Percentiles rank a stretch among this genome's conserved stretches.
These are phyloP conservation scores for Hemerocallis citrina DNA, from an alignment of 106 monocot species.

Conservation along the genomic window DNA sequence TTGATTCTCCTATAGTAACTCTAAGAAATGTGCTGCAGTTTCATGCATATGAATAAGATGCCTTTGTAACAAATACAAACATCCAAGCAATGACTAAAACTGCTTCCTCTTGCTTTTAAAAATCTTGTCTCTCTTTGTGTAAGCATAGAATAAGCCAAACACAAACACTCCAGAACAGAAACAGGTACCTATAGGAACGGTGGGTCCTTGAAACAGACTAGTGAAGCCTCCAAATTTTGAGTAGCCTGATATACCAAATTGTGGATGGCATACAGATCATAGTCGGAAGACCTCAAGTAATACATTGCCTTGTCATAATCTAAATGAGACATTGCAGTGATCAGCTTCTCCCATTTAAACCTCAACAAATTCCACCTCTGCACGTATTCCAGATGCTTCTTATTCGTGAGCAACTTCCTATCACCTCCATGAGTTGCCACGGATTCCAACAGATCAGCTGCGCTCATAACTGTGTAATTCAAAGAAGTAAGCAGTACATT, in stretches of 20 bases:
- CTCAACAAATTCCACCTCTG: conserved; percentile 92
- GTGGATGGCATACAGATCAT: conserved; percentile 85
- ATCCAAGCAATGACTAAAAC: conserved; percentile 50
- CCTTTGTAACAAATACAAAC: no score
- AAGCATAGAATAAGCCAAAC: conserved; percentile 63
- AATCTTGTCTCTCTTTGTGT: conserved; percentile 70
- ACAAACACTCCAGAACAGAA: conserved; percentile 42
- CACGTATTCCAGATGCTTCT: conserved; percentile 57
- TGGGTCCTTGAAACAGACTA: conserved; percentile 91
- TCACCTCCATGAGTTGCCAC: conserved; percentile 78
- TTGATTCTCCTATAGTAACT: no score
- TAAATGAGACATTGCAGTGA: conserved; percentile 74
- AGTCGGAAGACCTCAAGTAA: conserved; percentile 76
- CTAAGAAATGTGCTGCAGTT: no score
- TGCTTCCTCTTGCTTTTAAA: conserved; percentile 83
- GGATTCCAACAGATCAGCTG: conserved; percentile 53
- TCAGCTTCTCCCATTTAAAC: conserved; percentile 71
- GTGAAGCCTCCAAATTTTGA: conserved; percentile 81
- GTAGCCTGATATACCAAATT: conserved; percentile 68
- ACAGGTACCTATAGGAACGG: conserved; percentile 81
- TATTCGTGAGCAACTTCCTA: conserved; percentile 51
- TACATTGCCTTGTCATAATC: conserved; percentile 77
- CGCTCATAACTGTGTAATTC: conserved; percentile 72
- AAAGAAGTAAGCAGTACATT: conserved; percentile 69
- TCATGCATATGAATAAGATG: no score